Evolutionary conservation across 257 asterid species (phyloP), one percentile per base, ranked within the genome.

Genomic region (Solanum chilense): DNA sequence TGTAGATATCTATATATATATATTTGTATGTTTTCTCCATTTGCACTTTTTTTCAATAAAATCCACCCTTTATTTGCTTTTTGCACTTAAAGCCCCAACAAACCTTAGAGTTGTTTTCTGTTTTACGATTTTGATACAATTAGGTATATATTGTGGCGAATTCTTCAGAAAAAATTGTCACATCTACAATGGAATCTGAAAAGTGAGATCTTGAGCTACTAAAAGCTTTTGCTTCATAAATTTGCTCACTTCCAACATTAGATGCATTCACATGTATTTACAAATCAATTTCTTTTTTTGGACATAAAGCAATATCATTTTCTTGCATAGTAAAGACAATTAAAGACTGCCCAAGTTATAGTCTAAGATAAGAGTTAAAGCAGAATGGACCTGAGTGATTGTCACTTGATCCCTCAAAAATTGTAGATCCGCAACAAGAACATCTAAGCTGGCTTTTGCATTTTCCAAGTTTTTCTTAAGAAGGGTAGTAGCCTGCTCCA

Each of bases 381-480:
- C 12, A 77, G 27, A 45, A 85, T 13, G 82, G 89, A 96, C 98
- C 99, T 95, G 99, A 52, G 98, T 93, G 83, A 96, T 92, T 5
- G 99, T 96, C 68, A 94, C 95, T 94, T 96, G 98, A 91, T 96
- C 99, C 94, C 98, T 93, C 78, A 96, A 86, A 90, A 95, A 96
- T 85, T 94, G 98, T 76, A 95, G 93, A 87, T 96, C 99, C 14
- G 98, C 97, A 66, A 95, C 94, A 86, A 96, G 97, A 89, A 96
- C 97, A 87, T 94, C 97, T 88, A 95, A 91, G 89, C 99, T 95
- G 64, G 95, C 96, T 92, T 91, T 96, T 23, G 99, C 99, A 88
- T 96, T 96, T 92, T 95, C 98, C 91, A 95, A 88, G 86, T 95
- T 96, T 25, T 93, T 96, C 58, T 91, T 91, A 89, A 95, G 98